Base-by-base conservation (phyloP, 1,284 basidiomycete species). In the Cryptococcus sp. region DNA sequence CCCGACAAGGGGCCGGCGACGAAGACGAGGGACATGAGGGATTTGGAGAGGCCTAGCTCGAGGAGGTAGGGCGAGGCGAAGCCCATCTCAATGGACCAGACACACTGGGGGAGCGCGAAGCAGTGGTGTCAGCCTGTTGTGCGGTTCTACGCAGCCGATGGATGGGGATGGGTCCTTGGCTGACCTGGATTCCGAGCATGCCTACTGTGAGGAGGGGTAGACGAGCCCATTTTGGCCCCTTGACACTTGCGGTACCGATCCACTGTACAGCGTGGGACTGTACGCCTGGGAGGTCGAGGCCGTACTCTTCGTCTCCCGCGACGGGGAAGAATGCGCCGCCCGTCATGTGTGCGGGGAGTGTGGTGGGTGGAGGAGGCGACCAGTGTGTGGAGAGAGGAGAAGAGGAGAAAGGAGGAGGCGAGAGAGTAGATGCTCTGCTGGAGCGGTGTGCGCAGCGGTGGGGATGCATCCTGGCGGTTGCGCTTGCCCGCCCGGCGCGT, bases 21-120 rank as follows among this genome's bases (percentile, higher is more conserved):
- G 78, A 98, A 96, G 16, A 98, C 94, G 28, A 91, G 81, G 4
- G 92, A 87, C 81, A 95, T 92, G 58, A 82, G 82, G 12, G 89
- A 86, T 77, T 94, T 95, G 16, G 87, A 86, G 16, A 97, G 79
- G 4, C 95, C 94, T 0, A 98, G 84, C 0, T 90, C 89, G 51
- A 96, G 81, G 1, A 98, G 82, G 76, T 95, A 98, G 0, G 94
- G 94, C 0, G 92, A 89, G n/a, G 88, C 90, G 67, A 92, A 91
- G 1, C 88, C 87, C 88, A 94, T 91, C 72, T 94, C 91, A 3
- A 93, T 86, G 1, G 87, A 89, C 91, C 91, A 94, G 53, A 92
- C 84, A 52, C 73, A 75, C 67, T 72, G 52, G 9, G 4, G 28
- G 28, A 18, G n/a, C 28, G 28, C 28, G 28, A 33, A 33, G 18